A percentile compares a stretch with the other conserved stretches of the same genome.
phyloP scores from a whole-genome alignment of 164 flowering plant species.

The Cinnamomum micranthum region DNA sequence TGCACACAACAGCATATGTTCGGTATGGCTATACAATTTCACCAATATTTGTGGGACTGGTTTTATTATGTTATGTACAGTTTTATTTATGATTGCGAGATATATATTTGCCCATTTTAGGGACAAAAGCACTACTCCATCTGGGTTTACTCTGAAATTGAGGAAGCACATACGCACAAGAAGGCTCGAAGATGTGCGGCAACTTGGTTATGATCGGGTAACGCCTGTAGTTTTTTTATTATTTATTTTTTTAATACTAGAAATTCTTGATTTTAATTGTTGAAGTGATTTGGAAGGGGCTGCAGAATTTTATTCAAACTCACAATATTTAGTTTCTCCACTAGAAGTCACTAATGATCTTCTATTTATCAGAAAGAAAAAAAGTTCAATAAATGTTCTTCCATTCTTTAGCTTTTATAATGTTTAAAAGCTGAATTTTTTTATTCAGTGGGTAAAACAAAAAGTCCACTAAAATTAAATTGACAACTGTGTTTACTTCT shows the following conservation, averaged over 20 bases:
- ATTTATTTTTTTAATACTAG: no score
- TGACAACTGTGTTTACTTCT: not conserved
- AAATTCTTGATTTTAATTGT: not conserved
- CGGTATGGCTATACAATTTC: slow-evolving; percentile 32
- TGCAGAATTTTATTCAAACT: not conserved
- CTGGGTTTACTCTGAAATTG: slow-evolving; percentile 90
- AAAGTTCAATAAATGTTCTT: no score
- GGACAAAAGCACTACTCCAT: slow-evolving; percentile 93
- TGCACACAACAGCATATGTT: slow-evolving; percentile 87
- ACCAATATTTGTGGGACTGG: not conserved
- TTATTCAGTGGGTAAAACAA: not conserved
- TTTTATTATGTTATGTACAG: not conserved
- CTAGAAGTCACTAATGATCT: not conserved
- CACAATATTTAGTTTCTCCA: not conserved
- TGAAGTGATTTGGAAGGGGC: not conserved
- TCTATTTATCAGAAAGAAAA: not conserved
- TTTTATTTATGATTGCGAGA: not conserved
- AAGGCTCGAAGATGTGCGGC: slow-evolving; percentile 95
- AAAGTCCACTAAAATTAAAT: not conserved
- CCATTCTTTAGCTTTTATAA: not conserved
- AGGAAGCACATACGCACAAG: slow-evolving; percentile 94
- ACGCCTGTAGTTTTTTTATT: not conserved
- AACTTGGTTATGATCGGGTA: slow-evolving; percentile 98
- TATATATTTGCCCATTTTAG: slow-evolving; percentile 28
- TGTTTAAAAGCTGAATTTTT: not conserved